Evolutionary conservation across 257 asterid genomes (phyloP), one percentile per base, ranked within the genome.

Genomic region (Solanum peruvianum): DNA sequence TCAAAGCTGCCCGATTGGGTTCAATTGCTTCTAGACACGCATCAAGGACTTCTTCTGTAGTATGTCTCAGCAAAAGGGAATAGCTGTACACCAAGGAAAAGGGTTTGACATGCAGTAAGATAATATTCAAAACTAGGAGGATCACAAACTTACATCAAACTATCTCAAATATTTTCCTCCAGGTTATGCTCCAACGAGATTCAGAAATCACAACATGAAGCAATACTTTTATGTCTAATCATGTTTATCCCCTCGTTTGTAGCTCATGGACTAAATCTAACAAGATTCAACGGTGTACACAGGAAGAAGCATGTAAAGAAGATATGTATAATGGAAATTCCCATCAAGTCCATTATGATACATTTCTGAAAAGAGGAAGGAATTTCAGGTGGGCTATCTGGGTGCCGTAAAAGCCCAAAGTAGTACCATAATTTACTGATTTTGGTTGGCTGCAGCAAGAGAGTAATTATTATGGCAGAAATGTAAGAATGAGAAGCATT

Each of bases 21-120:
- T 94, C 95, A 58, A 93, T 94, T 72, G 98, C 95, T 92, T 95
- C 98, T 56, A 92, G 85, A 91, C 98, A 95, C 76, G 98, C 98
- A 89, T 94, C 98, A 85, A 93, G 94, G 88, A 95, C 98, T 95
- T 95, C 98, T 91, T 94, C 98, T 35, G 97, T 95, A 72, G 98
- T 95, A 92, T 95, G 98, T 91, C 98, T 93, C 85, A 95, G 97
- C 88, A 95, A 97, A 90, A 93, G 86, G 73, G 98, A 95, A 90
- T 95, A 95, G 75, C 98, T 95, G 95, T 86, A 73, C 89, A 88
- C 67, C 88, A 87, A 84, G 81, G 72, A 73, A 67, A 47, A 85
- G 66, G 67, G 89, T 58, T 82, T 15, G 37, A 84, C 75, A 21
- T 84, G 60, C 70, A 49, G 21, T 44, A 85, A 4, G 33, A 37